Percentiles rank a stretch among this genome's conserved stretches.
Conservation (phyloP, 1,284 basidiomycete genomes). For the Inonotus hispidus region DNA sequence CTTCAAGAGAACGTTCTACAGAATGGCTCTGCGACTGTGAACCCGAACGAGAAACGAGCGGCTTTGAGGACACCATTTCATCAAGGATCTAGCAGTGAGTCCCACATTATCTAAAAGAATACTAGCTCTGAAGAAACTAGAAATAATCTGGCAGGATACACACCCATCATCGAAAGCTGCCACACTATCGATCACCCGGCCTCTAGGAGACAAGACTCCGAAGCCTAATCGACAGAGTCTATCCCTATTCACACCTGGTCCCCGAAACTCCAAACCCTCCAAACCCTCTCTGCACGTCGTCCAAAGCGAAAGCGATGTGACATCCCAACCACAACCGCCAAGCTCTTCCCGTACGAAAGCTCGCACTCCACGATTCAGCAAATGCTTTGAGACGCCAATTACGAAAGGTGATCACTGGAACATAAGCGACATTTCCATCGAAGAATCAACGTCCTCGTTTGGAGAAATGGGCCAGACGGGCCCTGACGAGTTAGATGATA, state of each 20-base stretch:
- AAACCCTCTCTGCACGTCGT: constrained; percentile 31
- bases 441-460: constrained; percentile 30
- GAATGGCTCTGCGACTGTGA: constrained; percentile 33
- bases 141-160: constrained; percentile 20
- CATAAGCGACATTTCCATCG: constrained; percentile 57
- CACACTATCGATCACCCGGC: constrained; percentile 31
- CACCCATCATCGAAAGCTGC: constrained; percentile 15
- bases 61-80: constrained; percentile 31
- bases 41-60: constrained; percentile 38
- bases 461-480: constrained; percentile 35
- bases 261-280: constrained; percentile 27
- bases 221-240: constrained; percentile 46
- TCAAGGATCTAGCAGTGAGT: constrained; percentile 20
- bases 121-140: constrained; percentile 23
- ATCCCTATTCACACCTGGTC: constrained; percentile 27
- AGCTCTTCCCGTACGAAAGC: constrained; percentile 58
- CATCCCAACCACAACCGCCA: constrained; percentile 43
- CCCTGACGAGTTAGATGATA: constrained; percentile 40
- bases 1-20: constrained; percentile 49
- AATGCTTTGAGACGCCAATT: constrained; percentile 58
- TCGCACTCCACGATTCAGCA: constrained; percentile 35
- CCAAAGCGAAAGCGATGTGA: constrained; percentile 26
- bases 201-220: constrained; percentile 52
- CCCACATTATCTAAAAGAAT: background rate
- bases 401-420: constrained; percentile 72